Evolutionary conservation across 345 rosid species (phyloP).

Genomic region (Brassica cretica): DNA sequence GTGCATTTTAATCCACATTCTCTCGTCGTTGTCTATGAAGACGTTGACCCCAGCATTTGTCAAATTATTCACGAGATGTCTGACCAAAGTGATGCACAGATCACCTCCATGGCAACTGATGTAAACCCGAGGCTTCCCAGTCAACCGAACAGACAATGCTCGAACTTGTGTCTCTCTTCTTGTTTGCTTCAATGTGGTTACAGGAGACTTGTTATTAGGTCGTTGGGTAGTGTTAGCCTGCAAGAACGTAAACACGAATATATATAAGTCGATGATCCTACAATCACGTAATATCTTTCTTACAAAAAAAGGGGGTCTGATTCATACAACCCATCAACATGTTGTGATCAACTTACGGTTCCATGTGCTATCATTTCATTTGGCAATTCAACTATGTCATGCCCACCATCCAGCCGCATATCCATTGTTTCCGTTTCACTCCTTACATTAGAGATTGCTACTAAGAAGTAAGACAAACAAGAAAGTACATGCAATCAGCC

Average conservation of each 20-base stretch:
- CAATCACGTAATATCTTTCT: neutral
- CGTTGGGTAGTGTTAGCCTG: constrained; percentile 4
- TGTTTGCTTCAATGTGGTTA: neutral
- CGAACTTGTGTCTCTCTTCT: neutral
- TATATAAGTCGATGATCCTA: neutral
- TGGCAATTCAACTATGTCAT: constrained; percentile 12
- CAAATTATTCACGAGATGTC: constrained; percentile 18
- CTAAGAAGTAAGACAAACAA: constrained; percentile 17
- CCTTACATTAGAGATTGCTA: neutral
- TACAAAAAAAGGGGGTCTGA: neutral
- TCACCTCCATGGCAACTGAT: constrained; percentile 29
- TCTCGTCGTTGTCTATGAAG: neutral
- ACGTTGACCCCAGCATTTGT: neutral
- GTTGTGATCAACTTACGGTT: constrained; percentile 1
- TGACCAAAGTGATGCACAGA: neutral
- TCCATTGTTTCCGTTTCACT: neutral
- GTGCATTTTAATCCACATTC: neutral
- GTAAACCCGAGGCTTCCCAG: constrained; percentile 12
- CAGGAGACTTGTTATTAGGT: neutral
- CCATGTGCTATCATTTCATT: neutral
- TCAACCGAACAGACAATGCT: neutral
- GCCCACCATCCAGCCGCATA: neutral
- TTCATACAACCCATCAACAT: neutral
- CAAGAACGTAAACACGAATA: neutral
- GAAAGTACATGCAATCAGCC: neutral